Base-by-base conservation (phyloP, 2,329 filamentous ascomycete species). In the Nectriaceae sp. region DNA sequence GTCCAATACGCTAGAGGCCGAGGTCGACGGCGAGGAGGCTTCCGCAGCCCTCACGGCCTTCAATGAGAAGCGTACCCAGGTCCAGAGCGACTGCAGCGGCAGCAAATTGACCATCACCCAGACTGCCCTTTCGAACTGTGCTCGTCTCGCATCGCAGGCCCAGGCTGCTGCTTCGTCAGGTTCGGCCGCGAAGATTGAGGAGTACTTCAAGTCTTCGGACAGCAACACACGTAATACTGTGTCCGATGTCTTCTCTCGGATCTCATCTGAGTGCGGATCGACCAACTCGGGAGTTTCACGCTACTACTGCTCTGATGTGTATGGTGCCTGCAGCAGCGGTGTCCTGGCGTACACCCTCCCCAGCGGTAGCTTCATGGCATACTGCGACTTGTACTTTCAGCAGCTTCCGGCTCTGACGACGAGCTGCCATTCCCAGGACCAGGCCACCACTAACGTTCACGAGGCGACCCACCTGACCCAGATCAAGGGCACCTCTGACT, bases 271-370 rank as follows among this genome's bases (percentile, higher is more conserved):
- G 66, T 85, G 83, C 50, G 68, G 72, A 44, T 77, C 77, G 15
- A 73, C 72, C 16, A 73, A 66, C 21, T 64, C 69, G 0, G 77
- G 80, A 2, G 59, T 63, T 2, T 81, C 81, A 2, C 67, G 66
- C 1, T 82, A 80, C 57, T 82, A 82, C 71, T 88, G 85, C 72
- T 71, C 68, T 15, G 84, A 88, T 57, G 67, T 74, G 2, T 80
- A 79, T 60, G 63, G 66, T 2, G 76, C 75, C 53, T 88, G 84
- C 67, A 55, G 54, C 33, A 53, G 49, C 4, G 66, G 69, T 39
- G 78, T 84, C 3, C 68, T 88, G 16, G 85, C 84, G 2, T 88
- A 85, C 65, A 85, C 83, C 0, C 66, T 84, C 4, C 80, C 81
- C 1, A 69, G 72, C 2, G 60, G 58, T 21, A 78, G 77, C 64